Conservation (phyloP, 345 rosid species). For the Populus alba region DNA sequence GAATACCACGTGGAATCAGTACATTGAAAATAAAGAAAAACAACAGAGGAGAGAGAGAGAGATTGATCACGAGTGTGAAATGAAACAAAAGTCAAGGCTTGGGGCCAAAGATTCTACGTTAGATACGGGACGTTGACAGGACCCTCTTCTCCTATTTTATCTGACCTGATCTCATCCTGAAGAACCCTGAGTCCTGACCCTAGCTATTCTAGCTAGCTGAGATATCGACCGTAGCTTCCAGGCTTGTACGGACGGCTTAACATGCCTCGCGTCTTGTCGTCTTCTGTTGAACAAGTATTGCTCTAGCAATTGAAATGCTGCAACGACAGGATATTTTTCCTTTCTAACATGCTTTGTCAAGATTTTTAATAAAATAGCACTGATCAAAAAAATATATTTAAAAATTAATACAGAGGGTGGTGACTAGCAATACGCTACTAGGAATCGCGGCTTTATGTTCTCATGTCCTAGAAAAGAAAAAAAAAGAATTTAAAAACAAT, state of each 20-base stretch:
- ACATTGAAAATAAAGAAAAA: background rate
- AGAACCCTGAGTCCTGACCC: background rate
- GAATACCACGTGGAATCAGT: constrained; percentile 10
- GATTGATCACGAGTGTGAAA: constrained; percentile 7
- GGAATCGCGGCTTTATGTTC: no score
- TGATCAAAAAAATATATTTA: no score
- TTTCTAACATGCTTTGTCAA: no score
- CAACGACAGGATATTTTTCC: background rate
- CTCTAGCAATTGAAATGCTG: background rate
- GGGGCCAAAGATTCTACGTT: constrained; percentile 32
- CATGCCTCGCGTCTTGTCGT: no score
- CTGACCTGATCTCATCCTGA: background rate
- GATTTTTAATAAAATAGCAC: no score
- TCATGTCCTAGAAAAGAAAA: no score
- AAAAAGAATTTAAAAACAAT: no score
- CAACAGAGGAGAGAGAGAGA: background rate
- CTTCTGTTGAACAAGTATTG: background rate
- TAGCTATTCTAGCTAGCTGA: background rate
- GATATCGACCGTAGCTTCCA: background rate
- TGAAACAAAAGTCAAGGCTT: background rate
- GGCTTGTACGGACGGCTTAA: no score
- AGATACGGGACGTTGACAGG: constrained; percentile 46
- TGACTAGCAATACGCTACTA: no score
- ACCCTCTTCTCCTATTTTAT: background rate
- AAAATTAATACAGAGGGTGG: no score